These are phyloP conservation scores for Quercus agrifolia DNA, from an alignment of 306 rosid species.

Conservation along the genomic window DNA sequence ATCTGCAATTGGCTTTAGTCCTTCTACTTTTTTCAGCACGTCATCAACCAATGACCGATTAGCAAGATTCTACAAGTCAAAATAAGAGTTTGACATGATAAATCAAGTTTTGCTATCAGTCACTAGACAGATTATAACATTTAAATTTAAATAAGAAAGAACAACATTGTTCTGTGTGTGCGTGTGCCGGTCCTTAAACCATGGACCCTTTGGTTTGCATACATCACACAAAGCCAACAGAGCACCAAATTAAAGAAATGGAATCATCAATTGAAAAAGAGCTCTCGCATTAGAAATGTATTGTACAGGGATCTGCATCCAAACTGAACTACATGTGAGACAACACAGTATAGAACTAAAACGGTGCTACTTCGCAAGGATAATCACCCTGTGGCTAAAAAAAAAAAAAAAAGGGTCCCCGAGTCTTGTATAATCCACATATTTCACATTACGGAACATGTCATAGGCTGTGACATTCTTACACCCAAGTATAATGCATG, in stretches of 20 bases:
- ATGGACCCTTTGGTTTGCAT: neutral
- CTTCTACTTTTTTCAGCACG: constrained; percentile 79
- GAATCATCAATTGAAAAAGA: neutral
- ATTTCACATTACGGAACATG: neutral
- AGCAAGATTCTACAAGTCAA: constrained; percentile 75
- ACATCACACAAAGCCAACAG: neutral
- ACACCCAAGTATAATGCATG: neutral
- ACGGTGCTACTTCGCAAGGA: neutral
- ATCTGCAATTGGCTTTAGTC: constrained; percentile 92
- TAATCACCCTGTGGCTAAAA: neutral
- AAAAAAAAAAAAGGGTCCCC: too few relatives aligned
- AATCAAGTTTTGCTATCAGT: too few relatives aligned
- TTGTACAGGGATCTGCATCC: neutral
- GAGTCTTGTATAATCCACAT: neutral
- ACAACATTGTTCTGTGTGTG: too few relatives aligned
- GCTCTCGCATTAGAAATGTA: neutral
- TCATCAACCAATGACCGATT: constrained; percentile 77
- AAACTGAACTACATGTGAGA: neutral
- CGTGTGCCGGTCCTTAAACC: too few relatives aligned
- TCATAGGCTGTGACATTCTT: too few relatives aligned
- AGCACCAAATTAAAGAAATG: neutral
- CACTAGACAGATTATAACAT: too few relatives aligned
- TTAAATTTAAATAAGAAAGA: too few relatives aligned
- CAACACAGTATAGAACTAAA: neutral
- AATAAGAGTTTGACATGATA: neutral